phyloP scores from a whole-genome alignment of 2,329 filamentous ascomycete species.

The Berkeleyomyces rouxiae region DNA sequence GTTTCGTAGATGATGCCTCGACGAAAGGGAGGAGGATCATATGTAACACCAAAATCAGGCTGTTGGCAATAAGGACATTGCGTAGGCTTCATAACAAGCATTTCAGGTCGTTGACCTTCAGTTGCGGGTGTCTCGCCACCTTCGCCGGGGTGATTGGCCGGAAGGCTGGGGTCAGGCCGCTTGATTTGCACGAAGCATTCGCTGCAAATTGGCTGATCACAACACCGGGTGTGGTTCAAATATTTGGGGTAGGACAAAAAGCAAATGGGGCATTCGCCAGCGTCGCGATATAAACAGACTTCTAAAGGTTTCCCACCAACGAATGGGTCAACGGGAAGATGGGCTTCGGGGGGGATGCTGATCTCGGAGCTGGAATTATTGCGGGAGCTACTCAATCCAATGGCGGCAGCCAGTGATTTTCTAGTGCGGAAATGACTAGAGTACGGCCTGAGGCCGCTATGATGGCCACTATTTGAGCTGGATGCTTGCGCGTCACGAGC shows the following conservation, averaged over 20 bases:
- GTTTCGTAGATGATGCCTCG: slow-evolving; percentile 55
- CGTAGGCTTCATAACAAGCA: slow-evolving; percentile 79
- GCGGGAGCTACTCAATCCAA: slow-evolving; percentile 50
- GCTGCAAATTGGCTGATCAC: slow-evolving; percentile 89
- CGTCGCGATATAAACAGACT: slow-evolving; percentile 84
- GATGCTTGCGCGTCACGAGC: slow-evolving; percentile 22
- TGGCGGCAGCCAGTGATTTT: slow-evolving; percentile 72
- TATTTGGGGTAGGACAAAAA: slow-evolving; percentile 92
- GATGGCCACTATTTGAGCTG: slow-evolving; percentile 19
- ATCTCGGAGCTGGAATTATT: slow-evolving; percentile 58
- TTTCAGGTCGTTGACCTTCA: slow-evolving; percentile 26
- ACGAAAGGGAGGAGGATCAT: slow-evolving; percentile 75
- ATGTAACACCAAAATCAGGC: slow-evolving; percentile 91
- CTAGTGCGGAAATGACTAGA: slow-evolving; percentile 53
- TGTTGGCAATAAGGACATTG: slow-evolving; percentile 91
- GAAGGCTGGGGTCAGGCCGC: slow-evolving; percentile 75
- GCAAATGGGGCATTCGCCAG: slow-evolving; percentile 84
- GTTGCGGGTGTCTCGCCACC: slow-evolving; percentile 21
- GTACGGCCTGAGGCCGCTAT: slow-evolving; percentile 33
- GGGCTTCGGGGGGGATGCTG: slow-evolving; percentile 52
- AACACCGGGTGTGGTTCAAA: slow-evolving; percentile 85
- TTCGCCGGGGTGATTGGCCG: slow-evolving; percentile 48
- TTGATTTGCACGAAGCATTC: slow-evolving; percentile 99
- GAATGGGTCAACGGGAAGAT: slow-evolving; percentile 64
- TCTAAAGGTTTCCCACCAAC: slow-evolving; percentile 92